phyloP scores from a whole-genome alignment of 2,329 filamentous ascomycete genomes.

The Colletotrichum sp. region DNA sequence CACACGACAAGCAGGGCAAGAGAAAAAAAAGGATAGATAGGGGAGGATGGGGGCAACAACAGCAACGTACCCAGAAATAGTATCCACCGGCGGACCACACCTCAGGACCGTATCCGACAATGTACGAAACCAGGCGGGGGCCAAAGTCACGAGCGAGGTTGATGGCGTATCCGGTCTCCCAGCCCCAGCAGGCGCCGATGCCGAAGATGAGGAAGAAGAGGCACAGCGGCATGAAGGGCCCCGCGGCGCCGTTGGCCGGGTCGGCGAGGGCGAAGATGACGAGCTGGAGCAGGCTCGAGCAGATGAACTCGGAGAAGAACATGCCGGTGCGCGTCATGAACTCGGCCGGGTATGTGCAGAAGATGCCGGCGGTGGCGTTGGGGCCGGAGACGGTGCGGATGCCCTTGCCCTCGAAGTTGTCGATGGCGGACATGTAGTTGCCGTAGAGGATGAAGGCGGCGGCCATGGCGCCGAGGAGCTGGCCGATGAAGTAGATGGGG shows the following conservation, averaged over 20 bases:
- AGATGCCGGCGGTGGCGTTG: conserved; percentile 72
- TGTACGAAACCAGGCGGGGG: conserved; percentile 69
- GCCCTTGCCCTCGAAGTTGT: conserved; percentile 65
- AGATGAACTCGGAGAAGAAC: conserved; percentile 76
- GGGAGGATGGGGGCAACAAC: neutral
- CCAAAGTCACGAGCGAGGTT: conserved; percentile 77
- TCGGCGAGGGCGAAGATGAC: conserved; percentile 74
- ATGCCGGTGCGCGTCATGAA: conserved; percentile 71
- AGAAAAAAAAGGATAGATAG: neutral
- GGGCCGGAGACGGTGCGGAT: conserved; percentile 65
- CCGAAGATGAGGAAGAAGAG: conserved; percentile 78
- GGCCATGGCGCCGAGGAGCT: conserved; percentile 70
- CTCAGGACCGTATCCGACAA: conserved; percentile 70
- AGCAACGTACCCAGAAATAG: conserved; percentile 70
- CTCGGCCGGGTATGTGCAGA: conserved; percentile 73
- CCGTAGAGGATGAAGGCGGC: conserved; percentile 63
- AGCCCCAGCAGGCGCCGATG: conserved; percentile 75
- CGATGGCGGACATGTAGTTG: conserved; percentile 70
- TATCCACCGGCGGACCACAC: conserved; percentile 73
- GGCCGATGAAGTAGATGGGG: conserved; percentile 70
- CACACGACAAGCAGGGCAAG: neutral
- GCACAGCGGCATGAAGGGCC: conserved; percentile 61
- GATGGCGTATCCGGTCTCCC: conserved; percentile 79
- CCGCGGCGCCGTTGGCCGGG: conserved; percentile 59
- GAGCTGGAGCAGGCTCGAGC: conserved; percentile 72